Evolutionary conservation across 371 early-diverging fungal species (phyloP).

Genomic region (Rhizopus stolonifer): DNA sequence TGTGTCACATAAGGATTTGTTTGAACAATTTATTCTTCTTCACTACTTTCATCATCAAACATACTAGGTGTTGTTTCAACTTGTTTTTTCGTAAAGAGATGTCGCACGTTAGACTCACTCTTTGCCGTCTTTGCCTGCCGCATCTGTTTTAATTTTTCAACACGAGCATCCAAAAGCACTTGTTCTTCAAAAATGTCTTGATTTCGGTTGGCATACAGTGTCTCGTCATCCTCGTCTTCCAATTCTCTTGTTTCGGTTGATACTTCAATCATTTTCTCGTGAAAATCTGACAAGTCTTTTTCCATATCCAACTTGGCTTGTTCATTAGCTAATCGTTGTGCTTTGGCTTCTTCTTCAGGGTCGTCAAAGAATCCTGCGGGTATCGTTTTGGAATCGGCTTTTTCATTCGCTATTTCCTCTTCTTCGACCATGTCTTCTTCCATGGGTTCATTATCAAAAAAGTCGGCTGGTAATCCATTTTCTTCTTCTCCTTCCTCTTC

Average conservation of each 20-base stretch:
- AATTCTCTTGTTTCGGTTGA: conserved; percentile 24
- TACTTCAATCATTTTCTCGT: conserved; percentile 40
- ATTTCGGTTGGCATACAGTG: conserved; percentile 37
- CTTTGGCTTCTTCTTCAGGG: conserved; percentile 47
- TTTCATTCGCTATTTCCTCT: conserved; percentile 7
- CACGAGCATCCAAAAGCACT: conserved; percentile 36
- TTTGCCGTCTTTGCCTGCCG: conserved; percentile 16
- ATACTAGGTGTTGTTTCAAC: conserved; percentile 16
- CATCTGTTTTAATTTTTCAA: conserved; percentile 33
- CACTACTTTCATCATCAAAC: conserved; percentile 24
- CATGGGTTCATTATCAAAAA: conserved; percentile 19
- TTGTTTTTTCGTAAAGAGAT: conserved; percentile 17
- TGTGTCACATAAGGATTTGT: neutral
- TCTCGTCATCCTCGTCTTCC: conserved; percentile 37
- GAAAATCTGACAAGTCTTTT: conserved; percentile 34
- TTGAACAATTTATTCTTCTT: conserved; percentile 19
- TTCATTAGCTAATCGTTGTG: conserved; percentile 30
- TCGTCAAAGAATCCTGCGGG: conserved; percentile 52
- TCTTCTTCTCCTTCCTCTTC: conserved; percentile 18
- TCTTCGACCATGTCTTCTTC: conserved; percentile 18
- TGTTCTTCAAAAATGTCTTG: conserved; percentile 39
- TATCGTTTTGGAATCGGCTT: conserved; percentile 9
- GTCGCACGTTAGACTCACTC: conserved; percentile 21
- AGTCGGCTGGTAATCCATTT: conserved; percentile 19
- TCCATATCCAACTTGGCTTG: conserved; percentile 34